Base-by-base conservation (phyloP, 352 stramenopile species). In the Globisporangium middletonii region DNA sequence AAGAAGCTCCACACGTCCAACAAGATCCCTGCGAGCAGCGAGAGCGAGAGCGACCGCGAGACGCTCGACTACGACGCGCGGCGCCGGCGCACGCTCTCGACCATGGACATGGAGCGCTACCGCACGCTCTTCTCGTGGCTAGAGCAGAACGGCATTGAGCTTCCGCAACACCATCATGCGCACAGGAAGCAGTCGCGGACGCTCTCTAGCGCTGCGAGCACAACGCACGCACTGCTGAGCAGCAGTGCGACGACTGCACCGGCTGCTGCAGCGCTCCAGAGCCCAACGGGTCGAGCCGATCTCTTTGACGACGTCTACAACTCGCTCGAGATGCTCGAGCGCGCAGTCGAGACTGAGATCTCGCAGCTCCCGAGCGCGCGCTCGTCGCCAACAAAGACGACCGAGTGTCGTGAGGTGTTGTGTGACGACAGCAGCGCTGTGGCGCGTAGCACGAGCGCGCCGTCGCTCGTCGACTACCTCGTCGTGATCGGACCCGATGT, bases 231-330 rank as follows among this genome's bases (percentile, higher is more conserved):
- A 2, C 44, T 35, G 38, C 38, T 8, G 19, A 43, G 26, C 26
- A 15, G 16, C 43, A 42, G 4, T 15, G 8, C 18, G 23, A 9
- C 35, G 27, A 45, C 47, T 1, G 42, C 33, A 2, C 33, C 33
- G 9, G 33, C 33, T 38, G 7, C 33, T 9, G 33, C 33, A 38
- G 33, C 33, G 33, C 33, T 38, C 33, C 33, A 38, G 33, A 38
- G 33, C 7, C 33, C 33, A 38, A 38, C 33, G 33, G 33, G 33
- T 9, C 9, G 53, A 42, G 47, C 55, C 8, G 64, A 71, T 19
- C 33, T 72, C 7, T 77, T 84, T 55, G 72, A 79, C 48, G 74
- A 81, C 15, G 67, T 84, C 48, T 77, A 77, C 48, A 55, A 62
- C 19, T 77, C 74, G 8, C 56, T 84, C 7, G 69, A 81, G 27